A percentile compares a stretch with the other conserved stretches of the same genome.
phyloP scores from a whole-genome alignment of 768 basidiomycete species.

The Agrocybe praecox region DNA sequence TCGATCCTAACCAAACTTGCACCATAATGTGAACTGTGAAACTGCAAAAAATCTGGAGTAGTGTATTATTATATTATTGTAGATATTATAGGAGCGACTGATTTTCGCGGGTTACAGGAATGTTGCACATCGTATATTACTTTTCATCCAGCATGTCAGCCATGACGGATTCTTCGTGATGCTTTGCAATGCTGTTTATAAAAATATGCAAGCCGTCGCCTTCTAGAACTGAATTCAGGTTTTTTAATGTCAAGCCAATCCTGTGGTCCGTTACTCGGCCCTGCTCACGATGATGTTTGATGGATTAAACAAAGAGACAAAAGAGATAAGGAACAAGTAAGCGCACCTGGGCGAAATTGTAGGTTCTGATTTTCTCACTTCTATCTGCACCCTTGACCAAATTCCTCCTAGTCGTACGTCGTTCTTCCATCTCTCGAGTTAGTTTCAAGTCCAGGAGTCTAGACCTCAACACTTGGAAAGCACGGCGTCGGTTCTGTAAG shows the following conservation, averaged over 20 bases:
- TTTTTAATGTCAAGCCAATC: constrained; percentile 75
- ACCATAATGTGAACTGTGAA: constrained; percentile 35
- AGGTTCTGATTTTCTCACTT: constrained; percentile 95
- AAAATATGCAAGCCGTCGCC: constrained; percentile 64
- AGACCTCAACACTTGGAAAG: constrained; percentile 87
- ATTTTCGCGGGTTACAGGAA: neutral
- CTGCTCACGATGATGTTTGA: constrained; percentile 33
- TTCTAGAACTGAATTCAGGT: constrained; percentile 65
- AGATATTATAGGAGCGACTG: neutral
- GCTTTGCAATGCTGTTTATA: constrained; percentile 54
- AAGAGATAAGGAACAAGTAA: neutral
- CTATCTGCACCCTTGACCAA: constrained; percentile 85
- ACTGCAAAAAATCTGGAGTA: neutral
- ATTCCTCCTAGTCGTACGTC: constrained; percentile 67
- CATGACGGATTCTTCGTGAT: constrained; percentile 58
- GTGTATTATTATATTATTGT: constrained; percentile 1
- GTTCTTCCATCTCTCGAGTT: constrained; percentile 65
- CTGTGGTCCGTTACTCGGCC: constrained; percentile 94
- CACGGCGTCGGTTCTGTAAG: constrained; percentile 84
- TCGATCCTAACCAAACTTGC: constrained; percentile 49
- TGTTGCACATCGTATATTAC: neutral
- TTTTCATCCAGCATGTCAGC: constrained; percentile 47
- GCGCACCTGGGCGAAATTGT: constrained; percentile 86
- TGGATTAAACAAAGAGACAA: neutral
- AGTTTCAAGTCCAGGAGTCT: constrained; percentile 85